These are phyloP conservation scores for Phytophthora pluvialis DNA, from an alignment of 352 stramenopile genomes.

Conservation along the genomic window DNA sequence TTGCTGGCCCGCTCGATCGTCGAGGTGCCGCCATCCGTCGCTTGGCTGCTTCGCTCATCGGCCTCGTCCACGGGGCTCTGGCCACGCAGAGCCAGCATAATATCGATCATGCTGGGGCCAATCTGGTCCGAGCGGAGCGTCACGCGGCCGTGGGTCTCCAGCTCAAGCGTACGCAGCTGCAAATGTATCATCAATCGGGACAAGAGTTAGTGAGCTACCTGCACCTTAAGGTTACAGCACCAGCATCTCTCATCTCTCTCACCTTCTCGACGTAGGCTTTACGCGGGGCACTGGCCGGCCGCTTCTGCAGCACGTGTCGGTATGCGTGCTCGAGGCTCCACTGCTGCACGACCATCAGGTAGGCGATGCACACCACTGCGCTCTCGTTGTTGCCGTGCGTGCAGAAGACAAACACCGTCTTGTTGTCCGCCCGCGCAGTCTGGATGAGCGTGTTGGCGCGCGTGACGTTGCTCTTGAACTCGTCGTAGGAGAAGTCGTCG, in stretches of 20 bases:
- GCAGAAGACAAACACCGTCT: constrained; percentile 75
- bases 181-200: background rate
- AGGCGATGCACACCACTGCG: constrained; percentile 70
- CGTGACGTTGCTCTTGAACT: constrained; percentile 52
- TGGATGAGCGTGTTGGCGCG: constrained; percentile 58
- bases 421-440: constrained; percentile 40
- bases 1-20: constrained; percentile 63
- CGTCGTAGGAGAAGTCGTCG: constrained; percentile 67
- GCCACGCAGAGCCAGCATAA: constrained; percentile 70
- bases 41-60: constrained; percentile 53
- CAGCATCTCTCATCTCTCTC: background rate
- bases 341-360: constrained; percentile 60
- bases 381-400: constrained; percentile 79
- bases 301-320: constrained; percentile 64
- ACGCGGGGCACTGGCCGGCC: constrained; percentile 63
- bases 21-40: constrained; percentile 49
- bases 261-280: constrained; percentile 76
- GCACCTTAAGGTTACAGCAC: background rate
- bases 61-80: constrained; percentile 44
- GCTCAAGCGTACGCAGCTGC: constrained; percentile 59
- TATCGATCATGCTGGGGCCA: constrained; percentile 77
- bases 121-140: constrained; percentile 67
- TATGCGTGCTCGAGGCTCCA: constrained; percentile 72
- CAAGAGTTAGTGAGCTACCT: constrained; percentile 1
- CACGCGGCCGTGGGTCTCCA: constrained; percentile 64